These are phyloP conservation scores for Linaria vulgaris DNA, from an alignment of 257 asterid genomes.

Conservation along the genomic window DNA sequence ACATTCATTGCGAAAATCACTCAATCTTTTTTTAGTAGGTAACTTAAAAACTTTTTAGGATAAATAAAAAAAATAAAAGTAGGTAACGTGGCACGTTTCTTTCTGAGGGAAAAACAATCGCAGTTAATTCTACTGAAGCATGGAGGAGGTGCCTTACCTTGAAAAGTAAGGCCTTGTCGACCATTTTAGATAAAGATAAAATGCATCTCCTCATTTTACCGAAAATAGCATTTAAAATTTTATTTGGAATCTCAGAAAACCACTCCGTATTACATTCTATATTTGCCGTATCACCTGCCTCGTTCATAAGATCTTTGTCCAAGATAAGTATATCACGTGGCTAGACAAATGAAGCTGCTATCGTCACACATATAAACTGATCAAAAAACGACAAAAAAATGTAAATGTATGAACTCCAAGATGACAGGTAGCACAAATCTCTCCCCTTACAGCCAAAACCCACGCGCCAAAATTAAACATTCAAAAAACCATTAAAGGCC, in stretches of 20 bases:
- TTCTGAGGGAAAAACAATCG: neutral
- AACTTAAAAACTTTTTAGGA: no score
- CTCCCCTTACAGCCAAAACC: neutral
- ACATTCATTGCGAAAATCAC: no score
- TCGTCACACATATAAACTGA: neutral
- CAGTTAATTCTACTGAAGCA: neutral
- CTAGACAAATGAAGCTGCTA: conserved; percentile 11
- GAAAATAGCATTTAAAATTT: no score
- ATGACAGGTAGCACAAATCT: conserved; percentile 8
- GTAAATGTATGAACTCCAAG: neutral
- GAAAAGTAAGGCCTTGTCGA: neutral
- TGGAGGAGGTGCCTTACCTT: neutral
- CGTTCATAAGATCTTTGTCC: conserved; percentile 5
- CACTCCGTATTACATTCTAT: neutral
- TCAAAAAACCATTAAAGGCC: conserved; percentile 9
- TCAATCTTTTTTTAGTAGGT: no score
- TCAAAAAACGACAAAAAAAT: conserved; percentile 12
- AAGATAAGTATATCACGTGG: neutral
- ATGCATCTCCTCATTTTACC: neutral
- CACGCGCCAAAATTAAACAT: neutral
- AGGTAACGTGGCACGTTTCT: neutral
- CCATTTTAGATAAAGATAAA: conserved; percentile 5
- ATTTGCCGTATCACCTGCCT: neutral
- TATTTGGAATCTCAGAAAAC: conserved; percentile 9
- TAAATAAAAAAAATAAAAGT: no score